Percentiles rank a stretch among this genome's conserved stretches.
These are phyloP conservation scores for Barnettozyma hawaiiensis DNA, from an alignment of 1,139 yeast species.

Conservation along the genomic window DNA sequence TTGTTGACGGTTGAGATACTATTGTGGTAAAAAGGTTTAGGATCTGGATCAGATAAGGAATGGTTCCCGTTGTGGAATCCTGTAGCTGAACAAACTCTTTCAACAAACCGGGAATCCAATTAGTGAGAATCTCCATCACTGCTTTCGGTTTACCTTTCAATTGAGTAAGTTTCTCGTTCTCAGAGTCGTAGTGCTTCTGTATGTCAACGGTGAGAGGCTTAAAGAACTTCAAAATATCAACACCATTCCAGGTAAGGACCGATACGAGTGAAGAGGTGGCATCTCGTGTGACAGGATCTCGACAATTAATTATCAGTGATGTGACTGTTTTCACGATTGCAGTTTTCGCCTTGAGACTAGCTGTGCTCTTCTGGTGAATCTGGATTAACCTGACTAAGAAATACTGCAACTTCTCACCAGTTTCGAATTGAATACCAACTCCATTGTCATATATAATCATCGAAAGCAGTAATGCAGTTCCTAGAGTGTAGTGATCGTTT, in stretches of 20 bases:
- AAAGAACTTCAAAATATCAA: constrained; percentile 26
- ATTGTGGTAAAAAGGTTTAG: constrained; percentile 29
- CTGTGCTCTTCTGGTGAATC: constrained; percentile 11
- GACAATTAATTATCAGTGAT: constrained; percentile 5
- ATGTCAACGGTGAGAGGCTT: constrained; percentile 15
- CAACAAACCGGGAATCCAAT: constrained; percentile 16
- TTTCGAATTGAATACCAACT: constrained; percentile 1
- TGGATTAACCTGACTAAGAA: constrained; percentile 16
- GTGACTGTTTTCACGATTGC: constrained; percentile 6
- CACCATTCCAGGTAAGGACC: constrained; percentile 34
- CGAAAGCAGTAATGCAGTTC: constrained; percentile 2
- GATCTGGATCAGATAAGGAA: constrained; percentile 10
- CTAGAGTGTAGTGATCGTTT: constrained; percentile 6
- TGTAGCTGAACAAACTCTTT: constrained; percentile 1
- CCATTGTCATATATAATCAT: not conserved
- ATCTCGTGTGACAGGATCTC: constrained; percentile 21
- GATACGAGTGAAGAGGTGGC: constrained; percentile 35
- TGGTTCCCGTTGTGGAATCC: not conserved
- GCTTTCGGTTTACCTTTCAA: constrained; percentile 17
- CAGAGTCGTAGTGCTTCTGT: constrained; percentile 2
- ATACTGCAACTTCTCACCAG: constrained; percentile 5
- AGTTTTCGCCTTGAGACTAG: constrained; percentile 1
- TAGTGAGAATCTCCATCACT: constrained; percentile 26
- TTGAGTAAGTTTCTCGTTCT: constrained; percentile 19
- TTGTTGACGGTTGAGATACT: constrained; percentile 39